A percentile compares a stretch with the other conserved stretches of the same genome.
These are phyloP conservation scores for Kodamaea kaohsiungensis DNA, from an alignment of 805 yeast species.

Conservation along the genomic window DNA sequence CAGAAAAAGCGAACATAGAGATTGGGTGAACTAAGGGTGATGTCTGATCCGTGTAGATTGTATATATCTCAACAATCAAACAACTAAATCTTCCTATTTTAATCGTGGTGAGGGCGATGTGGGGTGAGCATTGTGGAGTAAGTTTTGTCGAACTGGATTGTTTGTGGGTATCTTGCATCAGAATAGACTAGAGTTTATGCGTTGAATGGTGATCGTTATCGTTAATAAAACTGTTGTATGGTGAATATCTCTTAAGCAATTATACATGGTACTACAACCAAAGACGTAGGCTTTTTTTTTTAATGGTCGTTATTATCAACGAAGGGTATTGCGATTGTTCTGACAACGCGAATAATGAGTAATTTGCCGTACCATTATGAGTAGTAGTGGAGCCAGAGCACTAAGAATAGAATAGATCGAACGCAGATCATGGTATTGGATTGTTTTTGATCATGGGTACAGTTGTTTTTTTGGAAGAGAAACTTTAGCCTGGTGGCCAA, in stretches of 20 bases:
- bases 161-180: neutral
- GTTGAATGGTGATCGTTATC: neutral
- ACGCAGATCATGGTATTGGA: neutral
- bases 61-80: neutral
- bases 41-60: neutral
- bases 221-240: neutral
- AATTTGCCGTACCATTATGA: neutral
- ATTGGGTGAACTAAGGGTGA: neutral
- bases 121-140: neutral
- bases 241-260: neutral
- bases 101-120: neutral
- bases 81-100: neutral
- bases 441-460: too few relatives aligned
- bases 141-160: neutral
- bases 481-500: neutral
- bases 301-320: neutral
- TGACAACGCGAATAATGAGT: neutral
- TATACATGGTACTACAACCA: neutral
- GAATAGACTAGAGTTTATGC: neutral
- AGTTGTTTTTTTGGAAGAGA: neutral
- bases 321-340: neutral
- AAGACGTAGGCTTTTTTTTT: neutral
- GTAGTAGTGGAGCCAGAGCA: too few relatives aligned
- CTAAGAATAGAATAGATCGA: neutral
- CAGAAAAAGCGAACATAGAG: neutral